These are phyloP conservation scores for Chlorella sp. DNA, from an alignment of 139 green algal species.

Conservation along the genomic window DNA sequence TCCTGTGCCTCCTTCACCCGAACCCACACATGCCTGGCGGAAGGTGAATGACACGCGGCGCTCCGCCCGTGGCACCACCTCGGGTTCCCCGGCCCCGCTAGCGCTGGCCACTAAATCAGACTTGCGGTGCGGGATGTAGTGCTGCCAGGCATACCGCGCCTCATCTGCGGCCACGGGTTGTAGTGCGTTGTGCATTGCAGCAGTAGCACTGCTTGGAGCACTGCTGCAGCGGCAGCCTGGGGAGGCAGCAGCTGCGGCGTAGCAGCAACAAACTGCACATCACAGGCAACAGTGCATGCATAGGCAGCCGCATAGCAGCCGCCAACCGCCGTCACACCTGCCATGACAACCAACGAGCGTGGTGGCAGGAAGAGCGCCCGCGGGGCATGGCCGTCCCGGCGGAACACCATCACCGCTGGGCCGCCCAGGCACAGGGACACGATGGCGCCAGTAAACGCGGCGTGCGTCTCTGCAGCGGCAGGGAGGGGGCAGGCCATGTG, in stretches of 20 bases:
- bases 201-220: not conserved
- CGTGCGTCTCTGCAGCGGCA: slow-evolving; percentile 88
- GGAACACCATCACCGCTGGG: slow-evolving; percentile 88
- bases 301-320: too few relatives aligned
- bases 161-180: slow-evolving; percentile 56
- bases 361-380: slow-evolving; percentile 75
- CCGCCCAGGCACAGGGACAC: slow-evolving; percentile 84
- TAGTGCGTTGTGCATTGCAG: not conserved
- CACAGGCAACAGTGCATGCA: not conserved
- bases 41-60: slow-evolving; percentile 91
- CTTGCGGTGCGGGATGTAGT: slow-evolving; percentile 96
- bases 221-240: not conserved
- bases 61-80: slow-evolving; percentile 43
- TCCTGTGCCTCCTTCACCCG: not conserved
- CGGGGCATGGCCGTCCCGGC: slow-evolving; percentile 39
- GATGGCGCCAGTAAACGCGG: slow-evolving; percentile 88
- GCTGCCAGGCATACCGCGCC: slow-evolving; percentile 86
- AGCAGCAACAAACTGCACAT: too few relatives aligned
- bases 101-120: slow-evolving; percentile 62
- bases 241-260: too few relatives aligned
- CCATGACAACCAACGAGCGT: slow-evolving; percentile 88
- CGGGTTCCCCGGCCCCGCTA: not conserved
- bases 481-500: not conserved
- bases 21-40: slow-evolving; percentile 61
- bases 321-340: not conserved